These are phyloP conservation scores for Globisporangium okanoganense DNA, from an alignment of 352 stramenopile genomes.

Conservation along the genomic window DNA sequence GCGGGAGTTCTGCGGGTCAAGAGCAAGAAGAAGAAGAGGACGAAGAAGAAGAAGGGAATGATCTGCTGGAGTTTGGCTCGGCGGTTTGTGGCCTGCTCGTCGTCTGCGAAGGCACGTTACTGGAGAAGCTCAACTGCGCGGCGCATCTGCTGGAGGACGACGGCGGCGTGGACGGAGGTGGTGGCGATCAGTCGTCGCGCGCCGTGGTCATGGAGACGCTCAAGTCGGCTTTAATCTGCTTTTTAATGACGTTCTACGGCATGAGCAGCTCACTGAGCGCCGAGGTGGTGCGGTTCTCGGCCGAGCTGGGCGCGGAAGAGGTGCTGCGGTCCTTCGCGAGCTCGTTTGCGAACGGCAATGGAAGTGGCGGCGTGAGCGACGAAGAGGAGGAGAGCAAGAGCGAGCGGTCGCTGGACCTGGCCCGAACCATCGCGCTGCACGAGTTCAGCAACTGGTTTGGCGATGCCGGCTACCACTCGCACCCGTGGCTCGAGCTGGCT, in stretches of 20 bases:
- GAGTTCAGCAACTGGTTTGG: conserved; percentile 80
- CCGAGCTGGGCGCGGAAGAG: conserved; percentile 60
- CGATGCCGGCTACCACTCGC: conserved; percentile 50
- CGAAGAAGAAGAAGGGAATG: conserved; percentile 45
- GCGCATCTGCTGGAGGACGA: conserved; percentile 31
- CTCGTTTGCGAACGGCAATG: conserved; percentile 11
- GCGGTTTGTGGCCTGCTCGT: conserved; percentile 66
- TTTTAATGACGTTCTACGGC: conserved; percentile 82
- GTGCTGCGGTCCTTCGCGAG: conserved; percentile 55
- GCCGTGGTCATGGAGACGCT: conserved; percentile 56
- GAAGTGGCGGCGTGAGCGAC: conserved; percentile 13
- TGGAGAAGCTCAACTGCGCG: conserved; percentile 53
- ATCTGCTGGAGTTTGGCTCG: conserved; percentile 44
- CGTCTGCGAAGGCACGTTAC: conserved; percentile 57
- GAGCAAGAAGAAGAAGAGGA: conserved; percentile 27
- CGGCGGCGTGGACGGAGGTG: conserved; percentile 19
- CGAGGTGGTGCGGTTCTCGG: conserved; percentile 68
- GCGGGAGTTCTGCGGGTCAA: conserved; percentile 9
- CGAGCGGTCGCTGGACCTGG: conserved; percentile 27
- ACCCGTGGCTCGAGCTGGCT: conserved; percentile 78
- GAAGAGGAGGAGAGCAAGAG: conserved; percentile 24
- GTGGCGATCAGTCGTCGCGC: conserved; percentile 24
- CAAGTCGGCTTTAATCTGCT: conserved; percentile 62
- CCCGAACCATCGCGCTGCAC: conserved; percentile 44
- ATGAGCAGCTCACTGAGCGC: conserved; percentile 76